Conservation (phyloP, 768 basidiomycete genomes). For the Coprinopsis marcescibilis region DNA sequence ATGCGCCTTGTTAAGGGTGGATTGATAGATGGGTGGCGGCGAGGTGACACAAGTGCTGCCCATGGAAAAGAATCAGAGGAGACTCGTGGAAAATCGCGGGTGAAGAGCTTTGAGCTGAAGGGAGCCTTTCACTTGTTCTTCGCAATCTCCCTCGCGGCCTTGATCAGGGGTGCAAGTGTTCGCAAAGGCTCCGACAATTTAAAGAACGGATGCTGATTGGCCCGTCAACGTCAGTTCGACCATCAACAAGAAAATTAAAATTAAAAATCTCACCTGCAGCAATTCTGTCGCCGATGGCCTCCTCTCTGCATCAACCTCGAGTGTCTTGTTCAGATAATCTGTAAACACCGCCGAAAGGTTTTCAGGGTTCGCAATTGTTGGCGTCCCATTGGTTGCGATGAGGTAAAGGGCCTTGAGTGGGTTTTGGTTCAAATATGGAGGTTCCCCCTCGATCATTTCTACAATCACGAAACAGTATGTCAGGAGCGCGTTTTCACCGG, state of each 20-base stretch:
- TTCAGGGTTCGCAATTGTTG: slow-evolving; percentile 88
- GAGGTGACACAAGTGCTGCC: neutral
- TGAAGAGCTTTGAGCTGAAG: neutral
- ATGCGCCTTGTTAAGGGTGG: neutral
- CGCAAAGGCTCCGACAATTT: slow-evolving; percentile 80
- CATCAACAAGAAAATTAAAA: slow-evolving; percentile 1
- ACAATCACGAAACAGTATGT: slow-evolving; percentile 10
- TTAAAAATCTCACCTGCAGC: slow-evolving; percentile 50
- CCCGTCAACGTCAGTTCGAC: neutral
- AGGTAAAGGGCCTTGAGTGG: slow-evolving; percentile 95
- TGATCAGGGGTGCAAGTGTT: slow-evolving; percentile 85
- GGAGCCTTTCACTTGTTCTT: slow-evolving; percentile 46
- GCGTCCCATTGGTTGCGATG: slow-evolving; percentile 97
- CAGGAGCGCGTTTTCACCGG: neutral
- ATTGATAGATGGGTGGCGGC: neutral
- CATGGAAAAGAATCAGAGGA: neutral
- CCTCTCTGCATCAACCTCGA: slow-evolving; percentile 95
- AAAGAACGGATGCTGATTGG: slow-evolving; percentile 77
- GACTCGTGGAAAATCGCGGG: neutral
- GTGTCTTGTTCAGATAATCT: slow-evolving; percentile 81
- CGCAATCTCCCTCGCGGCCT: slow-evolving; percentile 83
- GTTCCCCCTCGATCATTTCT: slow-evolving; percentile 99
- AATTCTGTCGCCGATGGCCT: slow-evolving; percentile 82
- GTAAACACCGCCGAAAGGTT: slow-evolving; percentile 69
- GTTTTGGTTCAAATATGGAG: slow-evolving; percentile 94